These are phyloP conservation scores for Capronia epimyces DNA, from an alignment of 2,329 filamentous ascomycete genomes.

Conservation along the genomic window DNA sequence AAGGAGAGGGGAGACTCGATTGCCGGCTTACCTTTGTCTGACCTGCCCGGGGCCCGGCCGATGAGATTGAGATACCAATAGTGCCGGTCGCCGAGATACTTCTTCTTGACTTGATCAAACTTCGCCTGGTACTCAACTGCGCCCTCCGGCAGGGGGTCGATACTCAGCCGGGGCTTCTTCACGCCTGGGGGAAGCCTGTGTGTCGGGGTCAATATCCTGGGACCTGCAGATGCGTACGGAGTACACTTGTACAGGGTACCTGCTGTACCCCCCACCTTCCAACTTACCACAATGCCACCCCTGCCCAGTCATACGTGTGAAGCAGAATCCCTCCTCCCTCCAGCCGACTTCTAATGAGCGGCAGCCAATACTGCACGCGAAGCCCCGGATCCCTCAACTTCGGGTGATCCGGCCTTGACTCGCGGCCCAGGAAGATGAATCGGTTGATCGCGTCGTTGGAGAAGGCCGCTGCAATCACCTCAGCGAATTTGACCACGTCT, in stretches of 20 bases:
- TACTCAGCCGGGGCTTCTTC: constrained; percentile 7
- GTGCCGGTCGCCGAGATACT: constrained; percentile 11
- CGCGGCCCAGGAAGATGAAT: constrained; percentile 15
- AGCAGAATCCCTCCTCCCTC: constrained; percentile 13
- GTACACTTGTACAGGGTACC: too few relatives aligned
- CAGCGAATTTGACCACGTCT: constrained; percentile 9
- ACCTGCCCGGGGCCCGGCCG: constrained; percentile 8
- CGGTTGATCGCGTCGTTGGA: constrained; percentile 18
- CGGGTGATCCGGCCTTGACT: constrained; percentile 18
- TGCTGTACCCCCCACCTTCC: not conserved
- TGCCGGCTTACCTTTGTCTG: constrained; percentile 14
- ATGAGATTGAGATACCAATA: constrained; percentile 23
- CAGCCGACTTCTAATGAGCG: constrained; percentile 5
- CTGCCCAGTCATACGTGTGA: constrained; percentile 15
- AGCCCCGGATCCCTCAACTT: constrained; percentile 7
- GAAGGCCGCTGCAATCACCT: constrained; percentile 15
- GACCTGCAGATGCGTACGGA: too few relatives aligned
- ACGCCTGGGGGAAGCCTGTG: constrained; percentile 17
- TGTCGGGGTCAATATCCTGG: not conserved
- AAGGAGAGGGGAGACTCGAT: not conserved
- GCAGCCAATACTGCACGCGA: constrained; percentile 13
- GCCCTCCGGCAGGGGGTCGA: constrained; percentile 2
- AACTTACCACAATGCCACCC: constrained; percentile 19
- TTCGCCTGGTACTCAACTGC: constrained; percentile 12
- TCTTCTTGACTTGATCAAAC: constrained; percentile 13